These are phyloP conservation scores for Axilococcus clingmanii DNA, from an alignment of 139 green algal genomes.

Conservation along the genomic window DNA sequence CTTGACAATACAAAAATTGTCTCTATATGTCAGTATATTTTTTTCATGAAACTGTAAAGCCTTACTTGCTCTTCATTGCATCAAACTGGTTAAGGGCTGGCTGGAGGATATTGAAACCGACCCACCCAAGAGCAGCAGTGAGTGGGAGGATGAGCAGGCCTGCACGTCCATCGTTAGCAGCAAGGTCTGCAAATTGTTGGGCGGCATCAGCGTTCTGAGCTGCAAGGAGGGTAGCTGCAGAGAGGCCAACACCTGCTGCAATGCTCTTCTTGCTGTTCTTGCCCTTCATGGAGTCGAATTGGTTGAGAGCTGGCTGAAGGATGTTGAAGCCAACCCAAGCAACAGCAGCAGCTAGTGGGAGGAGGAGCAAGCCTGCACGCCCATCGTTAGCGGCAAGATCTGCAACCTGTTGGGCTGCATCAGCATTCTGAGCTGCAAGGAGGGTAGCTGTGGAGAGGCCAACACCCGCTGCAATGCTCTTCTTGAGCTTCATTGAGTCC, in stretches of 20 bases:
- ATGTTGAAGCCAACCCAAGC: constrained; percentile 12
- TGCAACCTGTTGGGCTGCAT: constrained; percentile 60
- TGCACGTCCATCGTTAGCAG: constrained; percentile 18
- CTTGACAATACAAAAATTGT: too few species aligned
- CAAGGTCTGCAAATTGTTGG: constrained; percentile 56
- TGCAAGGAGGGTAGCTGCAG: constrained; percentile 15
- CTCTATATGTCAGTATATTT: too few species aligned
- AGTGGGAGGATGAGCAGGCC: constrained; percentile 10
- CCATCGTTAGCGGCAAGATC: constrained; percentile 43
- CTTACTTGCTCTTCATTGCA: background rate
- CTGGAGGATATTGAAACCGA: constrained; percentile 2
- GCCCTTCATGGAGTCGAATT: background rate
- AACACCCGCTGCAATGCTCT: constrained; percentile 1
- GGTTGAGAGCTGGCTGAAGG: background rate
- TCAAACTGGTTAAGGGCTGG: background rate
- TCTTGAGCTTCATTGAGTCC: constrained; percentile 16
- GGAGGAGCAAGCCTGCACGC: constrained; percentile 9
- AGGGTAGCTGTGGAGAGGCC: constrained; percentile 15
- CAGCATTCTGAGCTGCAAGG: constrained; percentile 32
- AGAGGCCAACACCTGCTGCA: background rate
- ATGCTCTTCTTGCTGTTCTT: constrained; percentile 11
- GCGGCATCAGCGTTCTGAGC: constrained; percentile 40
- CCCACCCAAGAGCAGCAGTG: background rate
- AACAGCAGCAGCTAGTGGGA: constrained; percentile 6
- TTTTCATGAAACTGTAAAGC: too few species aligned